Evolutionary conservation across 148 eudicot species (phyloP), one percentile per base, ranked within the genome.

Genomic region (Vaccinium myrtillus): DNA sequence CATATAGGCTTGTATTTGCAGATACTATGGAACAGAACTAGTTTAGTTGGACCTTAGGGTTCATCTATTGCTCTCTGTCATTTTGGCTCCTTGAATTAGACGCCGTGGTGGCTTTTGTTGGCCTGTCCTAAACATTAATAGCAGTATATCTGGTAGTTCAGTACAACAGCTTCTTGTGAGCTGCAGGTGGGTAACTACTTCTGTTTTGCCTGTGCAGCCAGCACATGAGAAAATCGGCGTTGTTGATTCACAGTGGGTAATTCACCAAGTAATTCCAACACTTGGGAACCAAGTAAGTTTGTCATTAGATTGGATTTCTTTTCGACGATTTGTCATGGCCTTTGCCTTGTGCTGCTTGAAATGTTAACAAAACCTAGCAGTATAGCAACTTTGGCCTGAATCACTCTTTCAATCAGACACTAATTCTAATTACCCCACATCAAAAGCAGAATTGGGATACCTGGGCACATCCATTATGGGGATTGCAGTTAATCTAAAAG

Each of bases 161-260:
- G 46, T 43, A 53, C 12, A 55, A 25, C 82, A 32, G 27, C 70
- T 30, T 63, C 30, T 82, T 21, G n/a, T 36, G 4, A 36, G 65
- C 49, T 32, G 23, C 71, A 15, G 39, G 43, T n/a, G 10, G 18
- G 25, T 74, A 83, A 49, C 59, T 18, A 74, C 79, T 61, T 54
- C 74, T 46, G 21, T 58, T 79, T 79, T 56, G 74, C 16, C 84
- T 63, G 65, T 88, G 88, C 89, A 93, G 98, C 98, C 98, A 83
- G 95, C 98, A 76, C 98, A 94, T 87, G 98, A 94, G 87, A 94
- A 94, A 87, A 94, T 94, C 69, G 98, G 98, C 12, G 98, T 94
- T 75, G 94, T 94, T 79, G 98, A 94, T 86, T 91, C 95, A 80
- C 94, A 93, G 76, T 94, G 98, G 98, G 89, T 94, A 78, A 78